Percentiles rank a stretch among this genome's conserved stretches.
These are phyloP conservation scores for Capronia coronata DNA, from an alignment of 2,329 filamentous ascomycete genomes.

Conservation along the genomic window DNA sequence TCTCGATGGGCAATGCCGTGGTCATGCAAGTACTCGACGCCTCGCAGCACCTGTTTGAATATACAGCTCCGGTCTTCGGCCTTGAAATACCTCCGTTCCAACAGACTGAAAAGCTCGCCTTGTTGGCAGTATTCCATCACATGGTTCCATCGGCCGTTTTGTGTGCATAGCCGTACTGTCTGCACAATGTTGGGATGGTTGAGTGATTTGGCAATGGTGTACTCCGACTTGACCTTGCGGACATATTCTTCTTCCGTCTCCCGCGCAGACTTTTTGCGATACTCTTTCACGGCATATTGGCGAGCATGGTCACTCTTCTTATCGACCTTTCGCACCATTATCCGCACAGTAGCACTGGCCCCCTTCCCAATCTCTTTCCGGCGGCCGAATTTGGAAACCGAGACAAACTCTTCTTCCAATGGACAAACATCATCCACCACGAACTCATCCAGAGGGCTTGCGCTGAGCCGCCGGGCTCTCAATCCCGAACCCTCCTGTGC, in stretches of 20 bases:
- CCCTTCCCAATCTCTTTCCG: slow-evolving; percentile 74
- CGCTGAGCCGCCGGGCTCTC: slow-evolving; percentile 70
- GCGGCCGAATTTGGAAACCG: slow-evolving; percentile 62
- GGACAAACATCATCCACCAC: slow-evolving; percentile 65
- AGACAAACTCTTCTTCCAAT: slow-evolving; percentile 63
- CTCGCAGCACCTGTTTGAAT: slow-evolving; percentile 83
- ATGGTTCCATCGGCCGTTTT: slow-evolving; percentile 74
- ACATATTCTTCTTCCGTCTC: slow-evolving; percentile 71
- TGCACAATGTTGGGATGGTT: slow-evolving; percentile 84
- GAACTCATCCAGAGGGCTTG: slow-evolving; percentile 68
- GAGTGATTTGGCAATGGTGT: slow-evolving; percentile 75
- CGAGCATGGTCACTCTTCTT: slow-evolving; percentile 44
- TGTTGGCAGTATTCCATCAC: slow-evolving; percentile 88
- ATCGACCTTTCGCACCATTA: slow-evolving; percentile 67
- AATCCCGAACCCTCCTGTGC: slow-evolving; percentile 66
- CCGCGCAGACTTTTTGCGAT: slow-evolving; percentile 62
- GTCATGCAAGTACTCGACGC: slow-evolving; percentile 71
- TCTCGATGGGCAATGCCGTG: slow-evolving; percentile 86
- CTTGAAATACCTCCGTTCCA: slow-evolving; percentile 64
- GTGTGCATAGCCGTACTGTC: slow-evolving; percentile 67
- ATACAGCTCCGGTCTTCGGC: slow-evolving; percentile 68
- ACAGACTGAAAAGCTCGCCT: slow-evolving; percentile 71
- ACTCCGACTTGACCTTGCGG: slow-evolving; percentile 87
- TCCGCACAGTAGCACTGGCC: slow-evolving; percentile 71
- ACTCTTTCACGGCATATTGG: slow-evolving; percentile 81